Percentiles rank a stretch among this genome's conserved stretches.
Evolutionary conservation across 192 early-diverging fungal species (phyloP).

Genomic region (Coemansia sp.): DNA sequence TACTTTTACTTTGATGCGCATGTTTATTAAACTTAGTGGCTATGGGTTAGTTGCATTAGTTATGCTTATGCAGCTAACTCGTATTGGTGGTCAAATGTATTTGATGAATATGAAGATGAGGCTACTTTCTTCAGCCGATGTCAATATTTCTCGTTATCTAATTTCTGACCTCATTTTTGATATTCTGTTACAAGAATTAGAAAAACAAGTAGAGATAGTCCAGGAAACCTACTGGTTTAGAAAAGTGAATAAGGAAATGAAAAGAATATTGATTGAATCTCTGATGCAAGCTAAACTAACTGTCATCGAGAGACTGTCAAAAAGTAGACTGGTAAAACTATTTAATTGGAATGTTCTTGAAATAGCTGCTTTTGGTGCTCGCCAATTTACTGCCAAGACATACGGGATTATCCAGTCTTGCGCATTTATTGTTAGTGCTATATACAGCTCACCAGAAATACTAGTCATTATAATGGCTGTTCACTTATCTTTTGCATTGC

Average conservation of each 20-base stretch:
- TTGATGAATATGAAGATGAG: not conserved
- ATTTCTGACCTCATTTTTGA: not conserved
- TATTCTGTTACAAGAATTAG: not conserved
- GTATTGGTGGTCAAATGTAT: not conserved
- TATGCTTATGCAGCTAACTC: conserved; percentile 7
- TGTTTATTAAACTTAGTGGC: not conserved
- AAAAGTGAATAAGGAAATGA: not conserved
- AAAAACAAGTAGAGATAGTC: not conserved
- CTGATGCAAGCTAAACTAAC: too few species aligned
- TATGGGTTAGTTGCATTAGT: not conserved
- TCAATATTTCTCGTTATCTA: too few species aligned
- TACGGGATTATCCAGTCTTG: too few species aligned
- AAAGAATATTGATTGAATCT: too few species aligned
- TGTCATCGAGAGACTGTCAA: too few species aligned
- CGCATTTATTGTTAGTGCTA: not conserved
- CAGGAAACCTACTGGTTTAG: not conserved
- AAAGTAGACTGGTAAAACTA: too few species aligned
- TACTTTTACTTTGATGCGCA: not conserved
- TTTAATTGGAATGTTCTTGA: too few species aligned
- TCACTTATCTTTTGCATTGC: conserved; percentile 1
- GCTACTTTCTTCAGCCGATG: too few species aligned
- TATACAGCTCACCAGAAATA: not conserved
- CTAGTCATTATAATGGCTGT: not conserved
- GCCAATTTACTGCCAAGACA: too few species aligned
- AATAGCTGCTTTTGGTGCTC: too few species aligned